phyloP scores from a whole-genome alignment of 2,329 filamentous ascomycete genomes.

The Teratosphaeriaceae sp. region DNA sequence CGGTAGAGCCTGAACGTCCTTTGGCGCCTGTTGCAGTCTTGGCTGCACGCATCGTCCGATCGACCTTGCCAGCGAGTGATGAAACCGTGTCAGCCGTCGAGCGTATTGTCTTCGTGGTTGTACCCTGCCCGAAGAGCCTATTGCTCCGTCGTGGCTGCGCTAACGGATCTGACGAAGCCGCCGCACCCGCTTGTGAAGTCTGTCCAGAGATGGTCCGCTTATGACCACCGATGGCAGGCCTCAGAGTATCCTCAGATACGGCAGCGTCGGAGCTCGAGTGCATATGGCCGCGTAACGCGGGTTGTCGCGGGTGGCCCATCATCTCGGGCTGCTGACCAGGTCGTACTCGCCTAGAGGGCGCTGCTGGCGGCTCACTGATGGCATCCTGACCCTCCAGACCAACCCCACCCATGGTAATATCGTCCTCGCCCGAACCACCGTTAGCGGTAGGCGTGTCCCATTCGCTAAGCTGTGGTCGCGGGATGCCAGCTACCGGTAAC shows the following conservation, averaged over 20 bases:
- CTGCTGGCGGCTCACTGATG: slow-evolving; percentile 41
- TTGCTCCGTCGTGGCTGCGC: slow-evolving; percentile 40
- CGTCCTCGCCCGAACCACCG: slow-evolving; percentile 35
- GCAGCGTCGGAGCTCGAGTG: slow-evolving; percentile 36
- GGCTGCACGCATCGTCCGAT: slow-evolving; percentile 36
- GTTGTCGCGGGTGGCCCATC: slow-evolving; percentile 25
- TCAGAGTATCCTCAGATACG: slow-evolving; percentile 29
- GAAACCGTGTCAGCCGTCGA: slow-evolving; percentile 44
- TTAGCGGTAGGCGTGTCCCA: slow-evolving; percentile 44
- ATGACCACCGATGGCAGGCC: slow-evolving; percentile 43
- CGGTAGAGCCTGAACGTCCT: slow-evolving; percentile 61
- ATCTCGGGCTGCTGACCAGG: slow-evolving; percentile 20
- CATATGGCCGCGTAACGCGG: slow-evolving; percentile 33
- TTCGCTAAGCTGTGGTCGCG: slow-evolving; percentile 16
- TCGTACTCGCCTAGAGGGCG: slow-evolving; percentile 38
- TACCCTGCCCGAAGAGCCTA: slow-evolving; percentile 54
- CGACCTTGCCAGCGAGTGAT: slow-evolving; percentile 56
- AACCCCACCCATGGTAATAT: slow-evolving; percentile 30
- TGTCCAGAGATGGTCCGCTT: slow-evolving; percentile 94
- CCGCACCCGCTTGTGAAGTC: slow-evolving; percentile 33
- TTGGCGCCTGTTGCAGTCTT: slow-evolving; percentile 62
- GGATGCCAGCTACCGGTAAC: slow-evolving; percentile 22
- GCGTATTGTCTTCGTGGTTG: slow-evolving; percentile 57
- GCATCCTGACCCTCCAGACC: slow-evolving; percentile 16
- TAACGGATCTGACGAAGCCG: slow-evolving; percentile 30